Evolutionary conservation across 331 rosid genomes (phyloP).

Genomic region (Acacia pycnantha): DNA sequence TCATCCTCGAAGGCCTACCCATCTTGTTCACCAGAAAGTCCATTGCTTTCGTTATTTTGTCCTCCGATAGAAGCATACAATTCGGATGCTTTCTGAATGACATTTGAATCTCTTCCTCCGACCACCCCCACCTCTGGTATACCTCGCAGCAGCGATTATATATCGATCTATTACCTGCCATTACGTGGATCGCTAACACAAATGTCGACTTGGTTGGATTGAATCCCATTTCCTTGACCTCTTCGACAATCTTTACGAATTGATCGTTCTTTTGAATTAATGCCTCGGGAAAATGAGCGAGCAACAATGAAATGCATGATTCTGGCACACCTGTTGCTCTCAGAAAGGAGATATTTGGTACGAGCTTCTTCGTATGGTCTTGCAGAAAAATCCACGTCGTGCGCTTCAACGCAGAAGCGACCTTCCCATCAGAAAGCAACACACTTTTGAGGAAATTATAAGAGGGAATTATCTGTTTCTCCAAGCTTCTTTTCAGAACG

Average conservation of each 20-base stretch:
- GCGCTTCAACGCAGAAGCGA: constrained; percentile 22
- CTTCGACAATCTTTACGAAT: background rate
- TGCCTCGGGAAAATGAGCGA: constrained; percentile 17
- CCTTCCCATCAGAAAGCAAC: constrained; percentile 7
- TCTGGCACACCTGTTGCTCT: constrained; percentile 22
- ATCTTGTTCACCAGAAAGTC: constrained; percentile 43
- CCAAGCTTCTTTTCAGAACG: constrained; percentile 26
- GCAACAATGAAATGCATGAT: constrained; percentile 14
- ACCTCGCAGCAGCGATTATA: constrained; percentile 11
- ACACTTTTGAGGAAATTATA: constrained; percentile 31
- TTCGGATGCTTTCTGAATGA: constrained; percentile 47
- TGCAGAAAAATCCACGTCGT: constrained; percentile 1
- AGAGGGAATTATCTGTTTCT: constrained; percentile 28
- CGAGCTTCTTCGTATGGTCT: constrained; percentile 19
- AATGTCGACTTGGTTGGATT: constrained; percentile 16
- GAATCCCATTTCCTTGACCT: constrained; percentile 32
- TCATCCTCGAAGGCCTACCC: constrained; percentile 34
- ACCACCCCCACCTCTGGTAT: constrained; percentile 53
- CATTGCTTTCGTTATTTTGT: constrained; percentile 41
- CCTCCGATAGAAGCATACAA: constrained; percentile 45
- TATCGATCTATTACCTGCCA: constrained; percentile 22
- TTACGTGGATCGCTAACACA: constrained; percentile 20
- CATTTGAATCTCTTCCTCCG: constrained; percentile 34
- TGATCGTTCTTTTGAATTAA: constrained; percentile 11
- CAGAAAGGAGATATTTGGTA: constrained; percentile 17